Base-by-base conservation (phyloP, 2,329 filamentous ascomycete genomes). In the Alternaria viburni region DNA sequence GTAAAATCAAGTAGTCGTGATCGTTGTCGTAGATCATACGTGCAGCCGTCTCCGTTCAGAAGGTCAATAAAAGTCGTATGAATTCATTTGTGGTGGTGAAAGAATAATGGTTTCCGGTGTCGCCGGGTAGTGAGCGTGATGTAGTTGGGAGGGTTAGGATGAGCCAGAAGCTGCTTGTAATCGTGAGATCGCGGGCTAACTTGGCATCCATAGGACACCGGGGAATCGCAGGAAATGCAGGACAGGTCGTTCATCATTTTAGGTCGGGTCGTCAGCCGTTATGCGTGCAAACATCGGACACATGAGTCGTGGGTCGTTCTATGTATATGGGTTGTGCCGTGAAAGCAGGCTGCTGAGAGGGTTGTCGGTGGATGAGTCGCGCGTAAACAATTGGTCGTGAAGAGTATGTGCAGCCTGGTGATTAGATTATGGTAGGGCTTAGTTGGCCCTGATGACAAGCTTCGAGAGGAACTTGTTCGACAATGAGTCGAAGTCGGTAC, bases 401-500 rank as follows among this genome's bases (percentile, higher is more conserved):
- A 67, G 65, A 59, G 51, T 47, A 64, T 67, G 46, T 63, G 64
- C 60, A 66, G 61, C 59, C 56, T 55, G 65, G 54, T 65, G 52
- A 67, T 62, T 63, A 66, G 47, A 54, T 52, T 43, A 36, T 64
- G 43, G 66, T 50, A 36, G 54, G 36, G 46, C 51, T 66, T 86
- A 97, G 84, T 96, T 97, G 76, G 95, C 92, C 74, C 95, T 93
- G 81, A 97, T 97, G 79, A 97, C 94, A 76, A 98, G 88, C 83
- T 96, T 96, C 41, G 94, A 96, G 72, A 97, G 84, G 85, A 98
- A 97, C 85, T 97, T 98, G 86, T 97, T 97, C 57, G 94, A 97
- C 78, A 98, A 83, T 65, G 90, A 96, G 84, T 98, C 95, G 78
- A 97, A 98, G 84, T 98, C 93, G 74, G 91, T 88, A 72, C 92